Evolutionary conservation across 176 grass and related monocot genomes (phyloP).

Genomic region (Tillandsia fasciculata): DNA sequence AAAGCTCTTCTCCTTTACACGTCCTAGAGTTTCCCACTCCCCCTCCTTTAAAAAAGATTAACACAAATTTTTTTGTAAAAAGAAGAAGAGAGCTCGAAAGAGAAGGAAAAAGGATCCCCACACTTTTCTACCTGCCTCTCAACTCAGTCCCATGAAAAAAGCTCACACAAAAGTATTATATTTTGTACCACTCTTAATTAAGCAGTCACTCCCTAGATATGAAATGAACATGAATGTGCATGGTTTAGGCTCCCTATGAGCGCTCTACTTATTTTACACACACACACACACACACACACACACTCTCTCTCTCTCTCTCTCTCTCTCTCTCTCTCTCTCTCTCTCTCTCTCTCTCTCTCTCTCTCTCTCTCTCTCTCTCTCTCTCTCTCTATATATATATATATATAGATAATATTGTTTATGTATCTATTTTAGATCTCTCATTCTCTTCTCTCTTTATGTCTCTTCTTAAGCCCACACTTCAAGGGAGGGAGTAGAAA

Average conservation of each 20-base stretch:
- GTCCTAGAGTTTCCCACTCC: not conserved
- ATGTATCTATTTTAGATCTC: too few relatives aligned
- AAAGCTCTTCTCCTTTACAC: constrained; percentile 20
- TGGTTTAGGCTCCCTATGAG: not conserved
- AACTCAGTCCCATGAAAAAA: constrained; percentile 20
- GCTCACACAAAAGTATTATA: not conserved
- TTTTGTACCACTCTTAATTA: too few relatives aligned
- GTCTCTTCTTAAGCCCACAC: not conserved
- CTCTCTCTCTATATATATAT: too few relatives aligned
- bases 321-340: too few relatives aligned
- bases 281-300: too few relatives aligned
- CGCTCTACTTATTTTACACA: too few relatives aligned
- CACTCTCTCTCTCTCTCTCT: too few relatives aligned
- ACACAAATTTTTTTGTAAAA: too few relatives aligned
- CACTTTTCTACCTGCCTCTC: constrained; percentile 16
- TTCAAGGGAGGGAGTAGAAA: not conserved
- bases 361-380: too few relatives aligned
- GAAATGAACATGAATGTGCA: not conserved
- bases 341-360: too few relatives aligned
- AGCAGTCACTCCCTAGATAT: too few relatives aligned
- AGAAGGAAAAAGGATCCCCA: constrained; percentile 5
- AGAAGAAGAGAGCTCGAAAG: not conserved
- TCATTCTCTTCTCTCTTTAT: not conserved
- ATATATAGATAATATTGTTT: too few relatives aligned
- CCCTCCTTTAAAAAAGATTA: not conserved